A percentile compares a stretch with the other conserved stretches of the same genome.
phyloP scores from a whole-genome alignment of 2,329 filamentous ascomycete genomes.

The Colletotrichum chrysophilum region DNA sequence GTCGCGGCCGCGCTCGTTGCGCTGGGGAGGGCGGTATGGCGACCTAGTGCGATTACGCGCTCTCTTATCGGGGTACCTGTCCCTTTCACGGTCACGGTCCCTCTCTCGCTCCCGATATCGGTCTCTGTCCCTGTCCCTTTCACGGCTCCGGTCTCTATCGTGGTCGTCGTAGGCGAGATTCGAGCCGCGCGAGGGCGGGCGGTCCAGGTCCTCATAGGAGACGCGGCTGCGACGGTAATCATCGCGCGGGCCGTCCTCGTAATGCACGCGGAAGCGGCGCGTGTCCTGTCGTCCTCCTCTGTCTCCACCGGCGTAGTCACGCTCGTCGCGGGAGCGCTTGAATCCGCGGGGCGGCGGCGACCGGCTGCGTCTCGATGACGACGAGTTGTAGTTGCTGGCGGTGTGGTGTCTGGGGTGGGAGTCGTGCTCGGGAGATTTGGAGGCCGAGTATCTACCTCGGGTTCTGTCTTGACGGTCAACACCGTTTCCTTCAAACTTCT shows the following conservation, averaged over 20 bases:
- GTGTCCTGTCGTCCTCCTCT: slow-evolving; percentile 52
- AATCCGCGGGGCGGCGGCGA: slow-evolving; percentile 60
- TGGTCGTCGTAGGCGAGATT: slow-evolving; percentile 55
- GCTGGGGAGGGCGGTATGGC: slow-evolving; percentile 43
- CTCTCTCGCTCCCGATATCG: slow-evolving; percentile 25
- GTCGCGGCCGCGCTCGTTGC: slow-evolving; percentile 39
- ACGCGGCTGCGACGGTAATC: slow-evolving; percentile 52
- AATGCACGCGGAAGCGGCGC: slow-evolving; percentile 65
- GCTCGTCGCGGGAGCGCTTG: slow-evolving; percentile 71
- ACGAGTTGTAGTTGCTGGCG: slow-evolving; percentile 27
- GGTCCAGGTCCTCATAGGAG: slow-evolving; percentile 64
- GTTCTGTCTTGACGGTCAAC: slow-evolving; percentile 94
- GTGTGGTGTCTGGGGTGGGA: slow-evolving; percentile 39
- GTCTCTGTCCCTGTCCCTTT: slow-evolving; percentile 32
- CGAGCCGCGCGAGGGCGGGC: slow-evolving; percentile 46
- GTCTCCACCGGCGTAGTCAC: slow-evolving; percentile 47
- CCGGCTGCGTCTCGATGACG: slow-evolving; percentile 48
- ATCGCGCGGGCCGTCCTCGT: slow-evolving; percentile 61
- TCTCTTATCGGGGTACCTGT: slow-evolving; percentile 58
- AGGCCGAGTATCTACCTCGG: slow-evolving; percentile 63
- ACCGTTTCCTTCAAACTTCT: slow-evolving; percentile 75
- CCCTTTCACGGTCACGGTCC: slow-evolving; percentile 32
- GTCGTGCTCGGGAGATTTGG: slow-evolving; percentile 60
- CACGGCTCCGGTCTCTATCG: slow-evolving; percentile 47
- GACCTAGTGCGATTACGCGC: slow-evolving; percentile 61